Conservation (phyloP, 2,329 filamentous ascomycete genomes). For the Sporothrix protearum region DNA sequence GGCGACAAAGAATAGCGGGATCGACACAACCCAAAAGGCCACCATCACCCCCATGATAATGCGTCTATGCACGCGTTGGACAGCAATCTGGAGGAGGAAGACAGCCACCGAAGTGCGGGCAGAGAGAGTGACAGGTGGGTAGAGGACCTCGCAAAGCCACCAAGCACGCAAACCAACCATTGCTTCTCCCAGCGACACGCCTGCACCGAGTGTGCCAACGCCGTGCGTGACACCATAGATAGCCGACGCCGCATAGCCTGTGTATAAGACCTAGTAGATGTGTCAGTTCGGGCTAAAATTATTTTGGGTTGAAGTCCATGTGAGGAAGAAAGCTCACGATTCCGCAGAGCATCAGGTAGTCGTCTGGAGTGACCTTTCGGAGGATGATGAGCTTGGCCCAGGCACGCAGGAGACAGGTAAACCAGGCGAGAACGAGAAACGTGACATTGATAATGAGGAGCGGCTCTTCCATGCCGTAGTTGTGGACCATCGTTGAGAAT, state of each 20-base stretch:
- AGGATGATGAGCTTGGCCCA: constrained; percentile 45
- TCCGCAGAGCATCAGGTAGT: constrained; percentile 46
- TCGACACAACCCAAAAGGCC: constrained; percentile 29
- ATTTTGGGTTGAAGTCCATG: background rate
- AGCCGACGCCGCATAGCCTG: constrained; percentile 34
- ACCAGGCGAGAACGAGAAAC: constrained; percentile 29
- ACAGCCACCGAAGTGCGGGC: constrained; percentile 43
- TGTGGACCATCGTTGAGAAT: constrained; percentile 15
- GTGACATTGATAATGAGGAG: constrained; percentile 24
- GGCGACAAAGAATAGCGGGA: constrained; percentile 24
- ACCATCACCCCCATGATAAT: constrained; percentile 41
- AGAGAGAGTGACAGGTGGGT: constrained; percentile 40
- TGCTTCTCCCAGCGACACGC: constrained; percentile 30
- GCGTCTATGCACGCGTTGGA: constrained; percentile 35
- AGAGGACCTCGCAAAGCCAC: constrained; percentile 43
- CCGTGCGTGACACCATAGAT: constrained; percentile 37
- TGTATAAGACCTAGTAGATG: constrained; percentile 36
- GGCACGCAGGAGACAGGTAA: constrained; percentile 41
- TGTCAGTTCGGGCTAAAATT: background rate
- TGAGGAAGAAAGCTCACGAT: constrained; percentile 38
- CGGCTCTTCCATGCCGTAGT: constrained; percentile 23
- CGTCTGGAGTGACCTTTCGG: constrained; percentile 44
- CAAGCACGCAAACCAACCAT: constrained; percentile 36
- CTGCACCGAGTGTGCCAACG: constrained; percentile 31
- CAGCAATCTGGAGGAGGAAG: constrained; percentile 42